Evolutionary conservation across 2,329 filamentous ascomycete genomes (phyloP).

Genomic region (Diaporthe nobilis): DNA sequence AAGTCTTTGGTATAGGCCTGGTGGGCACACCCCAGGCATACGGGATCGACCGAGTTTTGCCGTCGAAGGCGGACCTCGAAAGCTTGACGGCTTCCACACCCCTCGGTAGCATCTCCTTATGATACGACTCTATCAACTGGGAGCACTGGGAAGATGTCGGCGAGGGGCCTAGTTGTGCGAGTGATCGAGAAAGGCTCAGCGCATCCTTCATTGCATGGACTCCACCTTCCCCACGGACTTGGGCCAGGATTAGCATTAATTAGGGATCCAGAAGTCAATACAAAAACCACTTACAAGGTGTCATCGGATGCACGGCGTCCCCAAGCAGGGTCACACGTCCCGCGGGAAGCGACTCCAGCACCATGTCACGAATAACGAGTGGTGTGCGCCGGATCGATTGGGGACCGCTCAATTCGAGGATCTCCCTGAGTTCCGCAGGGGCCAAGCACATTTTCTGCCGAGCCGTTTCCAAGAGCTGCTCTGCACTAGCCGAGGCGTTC

Average conservation of each 20-base stretch:
- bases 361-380: constrained; percentile 1
- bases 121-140: constrained; percentile 1
- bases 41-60: not conserved
- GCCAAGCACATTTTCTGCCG: constrained; percentile 7
- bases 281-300: constrained; percentile 1
- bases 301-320: constrained; percentile 20
- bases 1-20: not conserved
- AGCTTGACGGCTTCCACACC: not conserved
- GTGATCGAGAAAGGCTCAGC: not conserved
- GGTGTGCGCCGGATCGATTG: not conserved
- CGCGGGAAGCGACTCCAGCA: constrained; percentile 9
- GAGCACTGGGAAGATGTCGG: constrained; percentile 11
- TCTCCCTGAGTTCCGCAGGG: constrained; percentile 2
- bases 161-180: not conserved
- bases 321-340: constrained; percentile 11
- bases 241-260: not conserved
- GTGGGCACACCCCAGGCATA: not conserved
- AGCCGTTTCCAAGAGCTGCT: constrained; percentile 21
- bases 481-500: not conserved
- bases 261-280: not conserved
- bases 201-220: constrained; percentile 12
- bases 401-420: not conserved
- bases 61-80: constrained; percentile 10
- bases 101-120: constrained; percentile 11
- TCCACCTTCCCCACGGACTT: constrained; percentile 1